Evolutionary conservation across 2,329 filamentous ascomycete species (phyloP).

Genomic region (Torrubiellomyces zombiae): DNA sequence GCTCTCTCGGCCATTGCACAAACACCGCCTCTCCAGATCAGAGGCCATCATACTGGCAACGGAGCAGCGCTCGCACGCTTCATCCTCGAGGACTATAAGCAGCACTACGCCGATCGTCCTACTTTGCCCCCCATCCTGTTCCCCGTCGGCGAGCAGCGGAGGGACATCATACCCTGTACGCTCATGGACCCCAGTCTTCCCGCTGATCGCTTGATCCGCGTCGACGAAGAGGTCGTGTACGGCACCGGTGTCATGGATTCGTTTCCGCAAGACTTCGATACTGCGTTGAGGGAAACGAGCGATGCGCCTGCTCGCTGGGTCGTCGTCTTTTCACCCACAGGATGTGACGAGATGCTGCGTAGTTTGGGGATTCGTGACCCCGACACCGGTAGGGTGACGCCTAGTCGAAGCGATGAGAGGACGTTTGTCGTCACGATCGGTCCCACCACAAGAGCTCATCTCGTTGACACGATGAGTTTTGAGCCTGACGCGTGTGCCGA

Average conservation of each 20-base stretch:
- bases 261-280: conserved; percentile 52
- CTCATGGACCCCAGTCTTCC: conserved; percentile 44
- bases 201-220: conserved; percentile 34
- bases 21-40: conserved; percentile 39
- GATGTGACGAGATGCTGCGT: conserved; percentile 43
- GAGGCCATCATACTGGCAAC: conserved; percentile 70
- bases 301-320: conserved; percentile 42
- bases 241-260: conserved; percentile 68
- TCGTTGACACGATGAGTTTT: conserved; percentile 47
- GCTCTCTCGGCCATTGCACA: conserved; percentile 43
- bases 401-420: conserved; percentile 16
- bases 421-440: conserved; percentile 76
- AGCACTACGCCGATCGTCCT: conserved; percentile 26
- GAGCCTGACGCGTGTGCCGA: conserved; percentile 66
- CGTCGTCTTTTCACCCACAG: conserved; percentile 56
- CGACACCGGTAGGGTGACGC: conserved; percentile 21
- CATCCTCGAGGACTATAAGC: conserved; percentile 62
- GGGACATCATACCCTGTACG: conserved; percentile 77
- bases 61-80: conserved; percentile 63
- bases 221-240: conserved; percentile 75
- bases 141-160: conserved; percentile 72
- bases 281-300: conserved; percentile 28
- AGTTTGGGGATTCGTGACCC: conserved; percentile 34
- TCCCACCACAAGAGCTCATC: conserved; percentile 70
- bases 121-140: conserved; percentile 57